Base-by-base conservation (phyloP, 306 rosid species). In the Sechiopsis laciniata region DNA sequence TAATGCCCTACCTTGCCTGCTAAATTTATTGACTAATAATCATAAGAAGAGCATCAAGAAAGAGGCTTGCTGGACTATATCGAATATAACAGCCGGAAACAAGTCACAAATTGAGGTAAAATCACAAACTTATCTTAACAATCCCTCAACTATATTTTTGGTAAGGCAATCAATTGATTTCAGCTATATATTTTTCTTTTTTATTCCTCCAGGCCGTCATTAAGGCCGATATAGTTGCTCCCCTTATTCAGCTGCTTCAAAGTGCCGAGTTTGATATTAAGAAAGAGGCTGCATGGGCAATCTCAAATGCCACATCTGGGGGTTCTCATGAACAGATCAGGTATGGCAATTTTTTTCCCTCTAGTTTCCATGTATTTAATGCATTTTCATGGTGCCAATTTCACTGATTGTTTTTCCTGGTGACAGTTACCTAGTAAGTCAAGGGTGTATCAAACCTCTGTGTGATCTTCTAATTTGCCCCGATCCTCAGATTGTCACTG, bases 241-340 rank as follows among this genome's bases (percentile, higher is more conserved):
- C 96, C 70, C 86, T 92, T 78, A 86, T 92, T 74, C 55, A 67
- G 48, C 79, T 92, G 79, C 96, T 92, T 82, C 92, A 83, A 92
- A 84, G 65, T 83, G 96, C 96, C 14, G 98, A 90, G 79, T 92
- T 92, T 84, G 98, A 92, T 82, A 92, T 92, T 71, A 92, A 88
- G 89, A 92, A 92, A 79, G 98, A 92, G 83, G 97, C 97, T 79
- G 97, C 97, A 1, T 92, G 97, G 97, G 97, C 95, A n/a, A 84
- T 92, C 76, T 92, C 98, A 72, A 92, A 92, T 88, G 96, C 98
- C 53, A 88, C 96, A 45, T 92, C 98, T 12, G 98, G 96, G 60
- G 98, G 98, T 68, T 73, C 96, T 79, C 91, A 82, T 69, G 98
- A 92, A 4, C 98, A 90, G 82, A 82, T 90, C 70, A 88, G 85